Evolutionary conservation across 2,329 filamentous ascomycete genomes (phyloP).

Genomic region (Blastomyces gilchristii): DNA sequence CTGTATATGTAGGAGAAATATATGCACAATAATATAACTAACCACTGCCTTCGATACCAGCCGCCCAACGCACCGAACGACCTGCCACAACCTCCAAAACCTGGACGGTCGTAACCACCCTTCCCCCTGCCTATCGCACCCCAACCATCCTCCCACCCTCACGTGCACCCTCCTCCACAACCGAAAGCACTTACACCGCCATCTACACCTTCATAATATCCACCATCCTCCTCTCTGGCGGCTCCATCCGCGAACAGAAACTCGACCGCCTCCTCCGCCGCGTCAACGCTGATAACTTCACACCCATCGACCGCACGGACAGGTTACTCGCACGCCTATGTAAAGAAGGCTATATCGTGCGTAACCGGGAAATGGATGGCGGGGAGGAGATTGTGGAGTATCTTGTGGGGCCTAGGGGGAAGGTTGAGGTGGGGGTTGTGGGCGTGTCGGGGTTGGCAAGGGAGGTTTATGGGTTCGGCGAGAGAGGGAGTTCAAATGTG

Average conservation of each 20-base stretch:
- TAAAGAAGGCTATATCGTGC: slow-evolving; percentile 73
- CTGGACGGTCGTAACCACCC: slow-evolving; percentile 65
- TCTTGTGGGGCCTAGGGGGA: slow-evolving; percentile 73
- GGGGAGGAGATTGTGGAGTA: slow-evolving; percentile 73
- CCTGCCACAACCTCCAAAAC: slow-evolving; percentile 48
- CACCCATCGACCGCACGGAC: slow-evolving; percentile 66
- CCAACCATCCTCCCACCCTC: slow-evolving; percentile 59
- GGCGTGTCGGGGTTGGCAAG: slow-evolving; percentile 62
- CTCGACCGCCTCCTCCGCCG: slow-evolving; percentile 64
- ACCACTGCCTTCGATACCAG: slow-evolving; percentile 22
- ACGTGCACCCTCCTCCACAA: slow-evolving; percentile 51
- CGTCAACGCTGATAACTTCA: slow-evolving; percentile 63
- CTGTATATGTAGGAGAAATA: not conserved
- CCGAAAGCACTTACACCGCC: slow-evolving; percentile 70
- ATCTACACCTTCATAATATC: slow-evolving; percentile 73
- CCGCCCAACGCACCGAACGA: slow-evolving; percentile 39
- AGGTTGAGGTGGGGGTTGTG: slow-evolving; percentile 69
- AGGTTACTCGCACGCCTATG: slow-evolving; percentile 62
- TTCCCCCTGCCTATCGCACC: slow-evolving; percentile 59
- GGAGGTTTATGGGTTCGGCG: slow-evolving; percentile 41
- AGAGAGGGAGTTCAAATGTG: slow-evolving; percentile 16
- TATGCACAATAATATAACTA: not conserved
- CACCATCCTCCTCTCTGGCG: slow-evolving; percentile 60
- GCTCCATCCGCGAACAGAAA: slow-evolving; percentile 69
- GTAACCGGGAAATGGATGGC: slow-evolving; percentile 55